Evolutionary conservation across 345 rosid genomes (phyloP), one percentile per base, ranked within the genome.

Genomic region (Mercurialis annua): DNA sequence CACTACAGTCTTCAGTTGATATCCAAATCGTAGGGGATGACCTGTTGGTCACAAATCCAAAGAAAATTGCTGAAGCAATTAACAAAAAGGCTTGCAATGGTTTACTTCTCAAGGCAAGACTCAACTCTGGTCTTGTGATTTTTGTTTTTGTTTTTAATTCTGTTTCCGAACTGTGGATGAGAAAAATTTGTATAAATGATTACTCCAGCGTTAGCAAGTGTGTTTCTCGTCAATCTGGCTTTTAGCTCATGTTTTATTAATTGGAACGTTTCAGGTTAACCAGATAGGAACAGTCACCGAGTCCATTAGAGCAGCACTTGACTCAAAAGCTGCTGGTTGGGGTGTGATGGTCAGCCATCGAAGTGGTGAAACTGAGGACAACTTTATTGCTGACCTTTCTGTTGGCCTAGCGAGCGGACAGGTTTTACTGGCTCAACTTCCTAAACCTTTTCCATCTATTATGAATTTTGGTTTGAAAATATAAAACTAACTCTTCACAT

Each of bases 271-370:
- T 52, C 90, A 92, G 98, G 99, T 92, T 70, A 95, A 92, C 86
- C 98, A 95, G 85, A 92, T 95, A 21, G 99, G 99, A 57, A 81
- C 97, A 33, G 97, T 95, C 70, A 95, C 93, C 0, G 99, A 90
- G 73, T 95, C 99, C 56, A 86, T 95, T 67, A 89, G 82, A 86
- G 90, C 99, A 21, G 99, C 97, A 51, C 83, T 87, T 17, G 97
- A 95, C 85, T 86, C 99, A 0, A 95, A 95, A 81, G 92, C 96
- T 77, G 98, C 99, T 20, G 98, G 99, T 10, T 95, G 99, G 99
- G 99, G 99, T 61, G 90, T 95, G 56, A 92, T 92, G 98, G 97
- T 90, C 72, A 95, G 98, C 77, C 98, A 90, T 80, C 85, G 97
- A 44, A 92, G 98, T 79, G 98, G 98, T 26, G 97, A 95, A 84